phyloP scores from a whole-genome alignment of 2,329 filamentous ascomycete genomes.

The Xylaria sp. region DNA sequence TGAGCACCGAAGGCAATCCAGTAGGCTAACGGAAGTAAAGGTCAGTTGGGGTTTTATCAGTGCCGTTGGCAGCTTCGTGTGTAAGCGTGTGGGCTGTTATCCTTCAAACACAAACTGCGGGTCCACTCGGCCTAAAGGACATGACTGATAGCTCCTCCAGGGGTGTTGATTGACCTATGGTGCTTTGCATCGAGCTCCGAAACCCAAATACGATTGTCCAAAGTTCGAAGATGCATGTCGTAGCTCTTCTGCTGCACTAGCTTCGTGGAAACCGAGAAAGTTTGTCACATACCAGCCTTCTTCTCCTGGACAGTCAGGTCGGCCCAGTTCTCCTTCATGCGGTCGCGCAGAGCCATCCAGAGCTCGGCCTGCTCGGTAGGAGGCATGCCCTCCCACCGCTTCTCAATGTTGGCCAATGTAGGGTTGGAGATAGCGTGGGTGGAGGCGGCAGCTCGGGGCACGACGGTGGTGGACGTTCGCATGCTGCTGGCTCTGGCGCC shows the following conservation, averaged over 20 bases:
- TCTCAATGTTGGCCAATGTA: slow-evolving; percentile 97
- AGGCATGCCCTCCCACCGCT: slow-evolving; percentile 97
- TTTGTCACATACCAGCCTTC: slow-evolving; percentile 87
- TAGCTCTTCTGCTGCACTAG: neutral
- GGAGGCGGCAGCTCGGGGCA: slow-evolving; percentile 61
- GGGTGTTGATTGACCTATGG: slow-evolving; percentile 5
- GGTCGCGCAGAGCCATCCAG: slow-evolving; percentile 97
- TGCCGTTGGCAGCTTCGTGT: neutral
- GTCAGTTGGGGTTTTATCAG: slow-evolving; percentile 41
- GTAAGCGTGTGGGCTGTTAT: slow-evolving; percentile 20
- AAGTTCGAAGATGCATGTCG: neutral
- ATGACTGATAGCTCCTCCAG: slow-evolving; percentile 7
- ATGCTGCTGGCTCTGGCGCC: slow-evolving; percentile 47
- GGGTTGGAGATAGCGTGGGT: slow-evolving; percentile 97
- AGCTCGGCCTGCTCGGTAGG: slow-evolving; percentile 99
- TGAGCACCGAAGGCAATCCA: slow-evolving; percentile 98
- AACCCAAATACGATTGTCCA: neutral
- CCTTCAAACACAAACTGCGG: slow-evolving; percentile 25
- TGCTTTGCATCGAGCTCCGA: neutral
- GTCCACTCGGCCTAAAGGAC: slow-evolving; percentile 30
- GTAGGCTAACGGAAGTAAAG: slow-evolving; percentile 72
- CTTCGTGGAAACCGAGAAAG: neutral
- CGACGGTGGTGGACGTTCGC: slow-evolving; percentile 45
- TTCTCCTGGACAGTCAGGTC: slow-evolving; percentile 96
- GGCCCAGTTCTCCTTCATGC: slow-evolving; percentile 98